Conservation (phyloP, 2,329 filamentous ascomycete species). For the Scytalidium lignicola region DNA sequence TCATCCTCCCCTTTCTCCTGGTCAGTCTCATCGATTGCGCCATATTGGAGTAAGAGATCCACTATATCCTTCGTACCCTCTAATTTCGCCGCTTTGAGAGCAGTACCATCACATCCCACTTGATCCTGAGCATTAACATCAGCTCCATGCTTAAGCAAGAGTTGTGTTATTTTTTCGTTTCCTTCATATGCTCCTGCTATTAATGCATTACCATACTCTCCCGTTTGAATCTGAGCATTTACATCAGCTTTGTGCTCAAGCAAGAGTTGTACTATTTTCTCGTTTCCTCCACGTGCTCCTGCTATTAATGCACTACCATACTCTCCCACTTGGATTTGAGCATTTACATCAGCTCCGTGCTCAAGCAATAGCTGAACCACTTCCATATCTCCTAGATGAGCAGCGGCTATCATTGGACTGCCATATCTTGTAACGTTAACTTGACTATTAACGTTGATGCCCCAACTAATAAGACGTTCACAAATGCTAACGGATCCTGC, state of each 20-base stretch:
- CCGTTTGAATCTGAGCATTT: slow-evolving; percentile 4
- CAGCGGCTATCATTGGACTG: slow-evolving; percentile 5
- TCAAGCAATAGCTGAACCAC: slow-evolving; percentile 11
- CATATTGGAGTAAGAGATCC: slow-evolving; percentile 9
- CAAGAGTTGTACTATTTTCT: slow-evolving; percentile 7
- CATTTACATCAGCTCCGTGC: slow-evolving; percentile 5
- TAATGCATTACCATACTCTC: slow-evolving; percentile 1
- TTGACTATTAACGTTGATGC: slow-evolving; percentile 7
- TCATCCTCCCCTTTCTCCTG: no score
- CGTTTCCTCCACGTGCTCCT: slow-evolving; percentile 4
- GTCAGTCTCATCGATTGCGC: slow-evolving; percentile 4
- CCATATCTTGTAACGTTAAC: slow-evolving; percentile 6
- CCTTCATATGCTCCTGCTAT: not conserved
- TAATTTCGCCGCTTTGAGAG: slow-evolving; percentile 6
- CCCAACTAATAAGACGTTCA: slow-evolving; percentile 5
- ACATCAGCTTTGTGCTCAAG: slow-evolving; percentile 6
- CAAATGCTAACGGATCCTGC: no score
- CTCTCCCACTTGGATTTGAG: slow-evolving; percentile 1
- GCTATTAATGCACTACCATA: slow-evolving; percentile 4
- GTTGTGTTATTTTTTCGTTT: slow-evolving; percentile 1
- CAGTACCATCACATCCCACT: slow-evolving; percentile 1
- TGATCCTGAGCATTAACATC: slow-evolving; percentile 11
- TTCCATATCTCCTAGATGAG: slow-evolving; percentile 4
- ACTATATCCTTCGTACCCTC: slow-evolving; percentile 5
- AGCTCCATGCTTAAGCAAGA: slow-evolving; percentile 14